Conservation (phyloP, 2,329 filamentous ascomycete genomes). For the Ascocoryne sarcoides region DNA sequence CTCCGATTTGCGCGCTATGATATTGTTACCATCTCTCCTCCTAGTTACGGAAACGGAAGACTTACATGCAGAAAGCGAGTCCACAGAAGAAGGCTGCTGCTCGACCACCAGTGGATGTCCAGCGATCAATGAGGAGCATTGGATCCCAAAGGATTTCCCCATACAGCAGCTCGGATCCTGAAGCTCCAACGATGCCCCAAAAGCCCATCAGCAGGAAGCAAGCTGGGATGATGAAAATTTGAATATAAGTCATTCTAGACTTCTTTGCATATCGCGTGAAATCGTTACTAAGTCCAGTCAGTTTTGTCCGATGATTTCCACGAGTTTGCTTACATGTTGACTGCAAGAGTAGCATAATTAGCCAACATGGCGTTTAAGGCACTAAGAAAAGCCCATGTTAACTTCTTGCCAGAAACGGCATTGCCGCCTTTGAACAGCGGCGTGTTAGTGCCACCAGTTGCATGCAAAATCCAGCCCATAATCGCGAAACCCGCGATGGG, state of each 20-base stretch:
- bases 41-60: too few relatives aligned
- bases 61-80: conserved; percentile 31
- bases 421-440: too few relatives aligned
- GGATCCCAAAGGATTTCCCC: conserved; percentile 13
- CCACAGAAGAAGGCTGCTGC: conserved; percentile 39
- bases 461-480: too few relatives aligned
- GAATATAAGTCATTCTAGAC: conserved; percentile 9
- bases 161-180: conserved; percentile 38
- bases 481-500: not conserved
- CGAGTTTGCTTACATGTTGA: not conserved
- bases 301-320: too few relatives aligned
- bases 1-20: conserved; percentile 40
- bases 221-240: conserved; percentile 12
- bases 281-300: conserved; percentile 13
- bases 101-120: conserved; percentile 30
- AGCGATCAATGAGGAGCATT: conserved; percentile 10
- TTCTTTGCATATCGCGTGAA: conserved; percentile 19
- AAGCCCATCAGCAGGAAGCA: conserved; percentile 29
- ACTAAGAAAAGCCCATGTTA: too few relatives aligned
- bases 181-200: conserved; percentile 39
- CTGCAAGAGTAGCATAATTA: not conserved
- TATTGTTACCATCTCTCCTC: too few relatives aligned
- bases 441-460: too few relatives aligned
- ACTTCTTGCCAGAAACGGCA: too few relatives aligned
- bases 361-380: not conserved